Evolutionary conservation across 129 eudicot species (phyloP).

Genomic region (Saposhnikovia divaricata): DNA sequence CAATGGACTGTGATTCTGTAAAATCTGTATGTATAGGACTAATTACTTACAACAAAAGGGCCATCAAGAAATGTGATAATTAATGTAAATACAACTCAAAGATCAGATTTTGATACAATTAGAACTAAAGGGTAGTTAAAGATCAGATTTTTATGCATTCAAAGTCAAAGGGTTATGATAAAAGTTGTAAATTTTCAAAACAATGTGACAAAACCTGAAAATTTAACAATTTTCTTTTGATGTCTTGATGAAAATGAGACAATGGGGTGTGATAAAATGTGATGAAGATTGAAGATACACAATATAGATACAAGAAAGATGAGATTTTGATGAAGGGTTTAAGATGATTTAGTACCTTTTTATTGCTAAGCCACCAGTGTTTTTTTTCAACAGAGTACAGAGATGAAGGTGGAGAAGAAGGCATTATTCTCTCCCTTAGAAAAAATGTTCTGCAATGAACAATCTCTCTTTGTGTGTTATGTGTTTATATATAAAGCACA

Average conservation of each 20-base stretch:
- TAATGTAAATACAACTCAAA: not conserved
- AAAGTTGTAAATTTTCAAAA: not conserved
- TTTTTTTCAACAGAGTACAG: constrained; percentile 54
- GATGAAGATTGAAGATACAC: not conserved
- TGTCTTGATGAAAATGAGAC: not conserved
- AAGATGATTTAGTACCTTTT: not conserved
- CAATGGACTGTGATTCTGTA: not conserved
- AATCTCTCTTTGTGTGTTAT: not conserved
- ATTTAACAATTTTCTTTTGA: not conserved
- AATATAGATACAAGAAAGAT: not conserved
- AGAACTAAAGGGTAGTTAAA: not conserved
- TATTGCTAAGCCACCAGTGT: constrained; percentile 70
- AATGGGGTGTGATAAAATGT: not conserved
- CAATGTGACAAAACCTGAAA: not conserved
- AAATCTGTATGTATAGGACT: constrained; percentile 31
- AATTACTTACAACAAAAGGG: not conserved
- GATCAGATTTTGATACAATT: not conserved
- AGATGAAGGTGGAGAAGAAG: constrained; percentile 39
- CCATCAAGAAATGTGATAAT: not conserved
- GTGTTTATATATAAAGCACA: constrained; percentile 1
- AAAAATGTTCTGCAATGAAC: not conserved
- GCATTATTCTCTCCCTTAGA: constrained; percentile 29
- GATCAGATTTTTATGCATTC: not conserved
- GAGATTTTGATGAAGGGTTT: constrained; percentile 4
- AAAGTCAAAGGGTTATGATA: not conserved